These are phyloP conservation scores for Helenozyma rhizophorensis DNA, from an alignment of 805 yeast species.

Conservation along the genomic window DNA sequence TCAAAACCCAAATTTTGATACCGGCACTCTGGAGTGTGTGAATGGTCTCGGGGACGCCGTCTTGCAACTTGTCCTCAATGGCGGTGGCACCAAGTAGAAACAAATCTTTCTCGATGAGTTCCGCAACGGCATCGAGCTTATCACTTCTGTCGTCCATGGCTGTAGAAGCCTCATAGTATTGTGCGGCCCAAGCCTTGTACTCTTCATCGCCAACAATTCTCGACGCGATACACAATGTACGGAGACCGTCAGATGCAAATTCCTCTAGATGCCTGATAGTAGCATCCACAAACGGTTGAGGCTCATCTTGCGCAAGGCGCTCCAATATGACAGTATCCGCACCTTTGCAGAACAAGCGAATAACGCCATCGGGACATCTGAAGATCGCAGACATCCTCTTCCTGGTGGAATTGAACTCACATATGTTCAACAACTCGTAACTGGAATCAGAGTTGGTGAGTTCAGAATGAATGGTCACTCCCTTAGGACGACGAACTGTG, in stretches of 20 bases:
- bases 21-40: slow-evolving; percentile 95
- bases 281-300: slow-evolving; percentile 75
- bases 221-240: slow-evolving; percentile 90
- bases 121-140: slow-evolving; percentile 84
- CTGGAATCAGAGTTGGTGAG: slow-evolving; percentile 47
- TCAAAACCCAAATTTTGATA: slow-evolving; percentile 93
- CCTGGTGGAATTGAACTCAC: slow-evolving; percentile 96
- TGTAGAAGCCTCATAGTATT: slow-evolving; percentile 77
- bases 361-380: slow-evolving; percentile 89
- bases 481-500: slow-evolving; percentile 77
- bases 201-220: slow-evolving; percentile 77
- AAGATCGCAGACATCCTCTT: slow-evolving; percentile 96
- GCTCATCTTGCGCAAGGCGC: slow-evolving; percentile 57
- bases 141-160: slow-evolving; percentile 70
- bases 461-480: slow-evolving; percentile 59
- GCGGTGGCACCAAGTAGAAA: slow-evolving; percentile 94
- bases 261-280: slow-evolving; percentile 89
- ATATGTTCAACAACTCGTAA: slow-evolving; percentile 80
- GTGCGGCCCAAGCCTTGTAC: slow-evolving; percentile 61
- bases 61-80: slow-evolving; percentile 95
- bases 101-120: slow-evolving; percentile 74
- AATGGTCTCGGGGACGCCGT: slow-evolving; percentile 97
- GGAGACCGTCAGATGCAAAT: slow-evolving; percentile 91
- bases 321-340: slow-evolving; percentile 96
- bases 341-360: slow-evolving; percentile 89